phyloP scores from a whole-genome alignment of 2,329 filamentous ascomycete genomes.

The Fusarium veterinarium region DNA sequence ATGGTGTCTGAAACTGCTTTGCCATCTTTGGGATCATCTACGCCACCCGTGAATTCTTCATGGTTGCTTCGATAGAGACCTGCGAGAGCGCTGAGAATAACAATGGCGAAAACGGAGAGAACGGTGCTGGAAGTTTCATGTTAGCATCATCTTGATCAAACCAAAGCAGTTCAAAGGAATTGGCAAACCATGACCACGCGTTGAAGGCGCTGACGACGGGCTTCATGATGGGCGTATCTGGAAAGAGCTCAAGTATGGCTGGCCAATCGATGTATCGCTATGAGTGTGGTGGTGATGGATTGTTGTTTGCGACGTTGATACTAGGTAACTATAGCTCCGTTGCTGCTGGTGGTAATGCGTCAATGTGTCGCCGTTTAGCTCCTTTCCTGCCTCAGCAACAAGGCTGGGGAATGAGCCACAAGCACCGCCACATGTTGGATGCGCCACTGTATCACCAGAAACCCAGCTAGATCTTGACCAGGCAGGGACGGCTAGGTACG shows the following conservation, averaged over 20 bases:
- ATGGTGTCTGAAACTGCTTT: slow-evolving; percentile 84
- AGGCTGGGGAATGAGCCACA: slow-evolving; percentile 39
- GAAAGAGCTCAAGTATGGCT: not conserved
- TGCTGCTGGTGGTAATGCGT: slow-evolving; percentile 31
- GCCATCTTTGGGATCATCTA: slow-evolving; percentile 77
- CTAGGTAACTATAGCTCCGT: slow-evolving; percentile 25
- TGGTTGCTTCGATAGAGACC: slow-evolving; percentile 82
- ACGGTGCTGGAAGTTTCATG: slow-evolving; percentile 69
- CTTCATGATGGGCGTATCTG: slow-evolving; percentile 76
- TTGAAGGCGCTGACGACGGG: slow-evolving; percentile 91
- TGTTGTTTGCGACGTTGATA: slow-evolving; percentile 33
- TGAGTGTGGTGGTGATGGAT: not conserved
- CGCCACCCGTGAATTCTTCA: slow-evolving; percentile 84
- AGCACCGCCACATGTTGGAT: slow-evolving; percentile 17
- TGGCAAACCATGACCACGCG: slow-evolving; percentile 90
- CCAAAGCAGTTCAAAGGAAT: slow-evolving; percentile 21
- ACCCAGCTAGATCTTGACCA: not conserved
- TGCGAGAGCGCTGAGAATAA: slow-evolving; percentile 73
- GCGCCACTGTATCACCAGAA: slow-evolving; percentile 6
- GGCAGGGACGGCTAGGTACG: not conserved
- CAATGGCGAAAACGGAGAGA: slow-evolving; percentile 72
- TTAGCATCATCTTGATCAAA: slow-evolving; percentile 41
- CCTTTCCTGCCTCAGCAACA: slow-evolving; percentile 45
- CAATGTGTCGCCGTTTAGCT: slow-evolving; percentile 34
- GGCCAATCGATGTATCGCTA: not conserved